These are phyloP conservation scores for Tolypocladium cylindrosporum DNA, from an alignment of 2,329 filamentous ascomycete genomes.

Conservation along the genomic window DNA sequence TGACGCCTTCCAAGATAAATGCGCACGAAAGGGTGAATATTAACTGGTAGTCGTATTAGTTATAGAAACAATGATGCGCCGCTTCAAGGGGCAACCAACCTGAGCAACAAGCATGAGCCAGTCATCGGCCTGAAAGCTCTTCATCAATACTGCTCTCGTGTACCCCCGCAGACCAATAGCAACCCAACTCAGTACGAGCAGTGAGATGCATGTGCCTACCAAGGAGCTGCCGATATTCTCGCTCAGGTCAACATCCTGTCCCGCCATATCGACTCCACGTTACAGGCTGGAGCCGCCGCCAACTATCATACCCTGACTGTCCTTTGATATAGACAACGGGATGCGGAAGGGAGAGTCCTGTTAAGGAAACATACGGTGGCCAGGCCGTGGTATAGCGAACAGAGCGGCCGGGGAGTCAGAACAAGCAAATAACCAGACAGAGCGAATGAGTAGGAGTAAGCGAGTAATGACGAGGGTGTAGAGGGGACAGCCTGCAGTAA, in stretches of 20 bases:
- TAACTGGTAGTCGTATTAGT: conserved; percentile 16
- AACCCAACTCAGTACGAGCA: conserved; percentile 30
- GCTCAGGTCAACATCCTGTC: conserved; percentile 19
- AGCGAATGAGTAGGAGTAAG: neutral
- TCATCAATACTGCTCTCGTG: conserved; percentile 32
- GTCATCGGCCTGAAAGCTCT: conserved; percentile 38
- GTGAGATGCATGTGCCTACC: conserved; percentile 22
- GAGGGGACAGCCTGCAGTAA: neutral
- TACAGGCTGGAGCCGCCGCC: neutral
- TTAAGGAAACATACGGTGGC: too few species aligned
- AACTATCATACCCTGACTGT: neutral
- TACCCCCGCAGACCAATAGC: conserved; percentile 33
- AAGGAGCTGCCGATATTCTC: conserved; percentile 29
- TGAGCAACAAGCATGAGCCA: conserved; percentile 42
- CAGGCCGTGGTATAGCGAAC: neutral
- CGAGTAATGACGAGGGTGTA: neutral
- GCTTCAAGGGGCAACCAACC: conserved; percentile 16
- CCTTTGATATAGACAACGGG: neutral
- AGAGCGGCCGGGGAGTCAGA: neutral
- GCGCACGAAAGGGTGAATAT: conserved; percentile 37
- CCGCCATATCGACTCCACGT: conserved; percentile 17
- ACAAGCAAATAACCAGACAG: neutral
- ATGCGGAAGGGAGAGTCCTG: neutral
- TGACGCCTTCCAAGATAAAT: conserved; percentile 33
- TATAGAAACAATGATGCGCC: neutral